A percentile compares a stretch with the other conserved stretches of the same genome.
Evolutionary conservation across 75 land plant genomes (phyloP).

Genomic region (Picea glauca): DNA sequence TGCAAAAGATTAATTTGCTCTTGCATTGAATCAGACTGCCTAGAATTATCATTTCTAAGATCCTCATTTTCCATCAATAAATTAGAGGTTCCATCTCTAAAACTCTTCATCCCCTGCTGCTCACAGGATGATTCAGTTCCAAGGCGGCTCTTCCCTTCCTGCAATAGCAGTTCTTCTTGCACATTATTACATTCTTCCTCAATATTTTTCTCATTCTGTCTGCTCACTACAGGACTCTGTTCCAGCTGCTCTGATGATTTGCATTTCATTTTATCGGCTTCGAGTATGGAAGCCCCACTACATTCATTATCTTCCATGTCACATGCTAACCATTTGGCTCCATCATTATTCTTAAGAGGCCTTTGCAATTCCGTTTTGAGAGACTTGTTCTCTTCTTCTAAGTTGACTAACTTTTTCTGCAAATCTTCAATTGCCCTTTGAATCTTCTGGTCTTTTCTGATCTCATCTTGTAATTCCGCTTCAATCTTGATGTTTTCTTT

Average conservation of each 20-base stretch:
- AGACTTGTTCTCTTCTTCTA: background rate
- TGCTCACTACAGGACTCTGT: background rate
- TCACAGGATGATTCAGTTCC: background rate
- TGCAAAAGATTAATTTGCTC: background rate
- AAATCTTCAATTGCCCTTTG: background rate
- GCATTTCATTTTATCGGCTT: background rate
- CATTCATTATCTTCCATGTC: background rate
- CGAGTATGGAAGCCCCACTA: background rate
- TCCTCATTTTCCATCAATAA: background rate
- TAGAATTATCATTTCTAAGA: background rate
- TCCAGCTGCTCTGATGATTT: background rate
- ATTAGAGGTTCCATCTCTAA: background rate
- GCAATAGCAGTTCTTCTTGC: background rate
- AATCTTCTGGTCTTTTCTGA: background rate
- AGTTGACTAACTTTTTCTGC: background rate
- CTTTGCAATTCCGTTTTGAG: background rate
- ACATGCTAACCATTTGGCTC: background rate
- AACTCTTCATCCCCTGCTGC: background rate
- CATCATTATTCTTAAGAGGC: background rate
- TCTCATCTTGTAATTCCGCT: background rate
- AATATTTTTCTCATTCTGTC: background rate
- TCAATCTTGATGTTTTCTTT: background rate
- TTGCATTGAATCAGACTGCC: background rate
- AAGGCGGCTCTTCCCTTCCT: background rate
- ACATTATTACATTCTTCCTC: background rate